phyloP scores from a whole-genome alignment of 2,329 filamentous ascomycete genomes.

The Endocalyx cinctus region DNA sequence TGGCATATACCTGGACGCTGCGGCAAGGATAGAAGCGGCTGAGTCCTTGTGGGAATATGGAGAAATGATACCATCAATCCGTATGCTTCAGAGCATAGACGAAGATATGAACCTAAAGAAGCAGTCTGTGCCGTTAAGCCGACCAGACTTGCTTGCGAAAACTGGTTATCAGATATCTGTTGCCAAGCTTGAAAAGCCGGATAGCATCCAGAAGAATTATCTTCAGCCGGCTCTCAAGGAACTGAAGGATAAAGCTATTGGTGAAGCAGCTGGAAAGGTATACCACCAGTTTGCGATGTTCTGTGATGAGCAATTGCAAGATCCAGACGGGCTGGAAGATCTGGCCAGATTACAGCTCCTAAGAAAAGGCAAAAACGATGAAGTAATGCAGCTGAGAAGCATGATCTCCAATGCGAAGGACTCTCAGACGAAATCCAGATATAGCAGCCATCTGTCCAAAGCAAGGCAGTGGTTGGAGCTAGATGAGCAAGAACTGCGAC shows the following conservation, averaged over 20 bases:
- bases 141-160: constrained; percentile 77
- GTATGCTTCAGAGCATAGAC: constrained; percentile 75
- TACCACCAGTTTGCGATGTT: constrained; percentile 95
- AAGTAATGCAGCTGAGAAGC: constrained; percentile 68
- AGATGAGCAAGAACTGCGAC: constrained; percentile 79
- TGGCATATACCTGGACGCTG: constrained; percentile 73
- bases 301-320: constrained; percentile 90
- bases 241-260: constrained; percentile 62
- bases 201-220: constrained; percentile 83
- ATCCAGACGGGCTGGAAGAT: constrained; percentile 79
- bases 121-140: constrained; percentile 68
- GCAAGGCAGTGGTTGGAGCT: constrained; percentile 88
- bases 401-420: constrained; percentile 48
- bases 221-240: constrained; percentile 79
- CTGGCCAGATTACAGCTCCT: constrained; percentile 75
- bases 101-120: constrained; percentile 56
- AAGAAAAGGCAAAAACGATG: constrained; percentile 73
- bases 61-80: constrained; percentile 82
- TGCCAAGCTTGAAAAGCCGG: constrained; percentile 84
- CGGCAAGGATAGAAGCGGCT: constrained; percentile 76
- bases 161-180: constrained; percentile 86
- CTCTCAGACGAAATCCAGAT: constrained; percentile 48
- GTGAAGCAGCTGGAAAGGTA: constrained; percentile 76
- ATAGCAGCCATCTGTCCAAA: constrained; percentile 60
- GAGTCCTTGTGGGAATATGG: constrained; percentile 92